phyloP scores from a whole-genome alignment of 805 yeast species.

The Saccharomycopsis sp. region DNA sequence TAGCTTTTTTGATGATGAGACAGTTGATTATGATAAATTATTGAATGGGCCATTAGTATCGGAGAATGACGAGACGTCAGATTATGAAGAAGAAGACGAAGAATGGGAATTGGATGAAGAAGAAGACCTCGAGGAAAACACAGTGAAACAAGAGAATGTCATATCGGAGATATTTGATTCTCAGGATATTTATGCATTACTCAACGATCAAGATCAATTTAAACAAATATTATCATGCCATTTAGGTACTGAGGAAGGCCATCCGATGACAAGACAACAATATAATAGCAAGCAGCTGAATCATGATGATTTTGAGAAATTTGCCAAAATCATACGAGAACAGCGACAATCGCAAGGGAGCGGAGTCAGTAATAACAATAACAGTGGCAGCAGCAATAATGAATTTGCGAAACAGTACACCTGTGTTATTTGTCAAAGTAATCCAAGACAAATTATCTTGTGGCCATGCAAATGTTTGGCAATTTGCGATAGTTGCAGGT shows the following conservation, averaged over 20 bases:
- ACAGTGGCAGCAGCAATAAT: not conserved
- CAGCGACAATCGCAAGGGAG: not conserved
- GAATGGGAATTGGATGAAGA: conserved; percentile 24
- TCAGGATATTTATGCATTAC: conserved; percentile 8
- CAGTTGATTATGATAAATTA: conserved; percentile 25
- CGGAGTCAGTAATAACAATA: too few relatives aligned
- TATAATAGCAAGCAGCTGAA: conserved; percentile 4
- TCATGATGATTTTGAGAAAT: conserved; percentile 26
- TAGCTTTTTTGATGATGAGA: conserved; percentile 20
- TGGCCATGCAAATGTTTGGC: conserved; percentile 96
- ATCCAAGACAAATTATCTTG: conserved; percentile 66
- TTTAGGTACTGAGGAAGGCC: conserved; percentile 3
- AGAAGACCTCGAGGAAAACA: conserved; percentile 12
- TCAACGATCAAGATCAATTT: conserved; percentile 7
- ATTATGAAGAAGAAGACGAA: conserved; percentile 26
- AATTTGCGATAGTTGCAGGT: conserved; percentile 77
- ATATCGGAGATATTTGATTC: conserved; percentile 20
- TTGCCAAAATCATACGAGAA: conserved; percentile 1
- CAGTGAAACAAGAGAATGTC: conserved; percentile 2
- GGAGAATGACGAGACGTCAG: conserved; percentile 34
- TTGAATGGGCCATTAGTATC: conserved; percentile 28
- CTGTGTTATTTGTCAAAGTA: conserved; percentile 79
- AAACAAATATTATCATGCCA: conserved; percentile 15
- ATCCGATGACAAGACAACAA: conserved; percentile 7
- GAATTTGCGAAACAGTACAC: conserved; percentile 23